These are phyloP conservation scores for Paracoccidioides brasiliensis DNA, from an alignment of 2,329 filamentous ascomycete genomes.

Conservation along the genomic window DNA sequence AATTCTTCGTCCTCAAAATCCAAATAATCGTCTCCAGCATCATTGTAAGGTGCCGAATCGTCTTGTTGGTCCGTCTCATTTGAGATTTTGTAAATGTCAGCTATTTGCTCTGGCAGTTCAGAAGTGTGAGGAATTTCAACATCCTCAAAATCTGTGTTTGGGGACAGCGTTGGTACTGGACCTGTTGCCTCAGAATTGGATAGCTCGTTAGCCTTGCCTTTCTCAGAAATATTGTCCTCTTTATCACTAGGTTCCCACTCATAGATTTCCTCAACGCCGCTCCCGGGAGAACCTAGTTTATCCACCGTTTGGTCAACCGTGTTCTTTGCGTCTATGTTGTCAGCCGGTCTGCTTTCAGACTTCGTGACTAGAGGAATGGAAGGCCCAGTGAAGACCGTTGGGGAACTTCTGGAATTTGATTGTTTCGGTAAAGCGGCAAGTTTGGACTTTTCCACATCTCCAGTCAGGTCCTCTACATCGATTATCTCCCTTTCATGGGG, in stretches of 20 bases:
- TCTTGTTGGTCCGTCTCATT: not conserved
- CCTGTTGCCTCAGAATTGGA: not conserved
- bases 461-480: not conserved
- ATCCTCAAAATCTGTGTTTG: constrained; percentile 41
- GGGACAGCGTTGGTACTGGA: constrained; percentile 18
- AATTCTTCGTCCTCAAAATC: constrained; percentile 90
- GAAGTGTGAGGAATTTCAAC: constrained; percentile 23
- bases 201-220: constrained; percentile 7
- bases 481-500: not conserved
- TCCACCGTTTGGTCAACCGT: not conserved
- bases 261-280: constrained; percentile 10
- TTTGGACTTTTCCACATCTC: constrained; percentile 2
- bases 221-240: constrained; percentile 12
- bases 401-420: not conserved
- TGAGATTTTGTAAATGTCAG: constrained; percentile 5
- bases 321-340: not conserved
- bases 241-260: constrained; percentile 12
- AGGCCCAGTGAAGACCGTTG: not conserved
- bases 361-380: not conserved
- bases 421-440: not conserved
- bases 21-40: constrained; percentile 44
- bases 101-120: not conserved
- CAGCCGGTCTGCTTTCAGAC: not conserved
- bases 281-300: not conserved
- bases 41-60: not conserved